Evolutionary conservation across 2,329 filamentous ascomycete species (phyloP).

Genomic region (Alternaria arbusti): DNA sequence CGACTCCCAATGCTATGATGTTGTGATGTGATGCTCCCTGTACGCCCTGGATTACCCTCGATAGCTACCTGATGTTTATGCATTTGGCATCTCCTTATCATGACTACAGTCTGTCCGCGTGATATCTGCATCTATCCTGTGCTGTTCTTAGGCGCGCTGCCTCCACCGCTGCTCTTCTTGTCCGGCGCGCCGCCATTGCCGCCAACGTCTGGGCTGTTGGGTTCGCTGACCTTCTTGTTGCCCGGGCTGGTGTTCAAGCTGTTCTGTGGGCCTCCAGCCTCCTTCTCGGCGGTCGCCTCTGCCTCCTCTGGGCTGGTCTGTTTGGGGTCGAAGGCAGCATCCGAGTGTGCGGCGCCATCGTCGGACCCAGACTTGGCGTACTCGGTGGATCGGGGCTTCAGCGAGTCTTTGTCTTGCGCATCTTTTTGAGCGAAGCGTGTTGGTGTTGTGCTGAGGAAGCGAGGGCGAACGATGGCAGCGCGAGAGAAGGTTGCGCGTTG

Average conservation of each 20-base stretch:
- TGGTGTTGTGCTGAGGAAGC: conserved; percentile 32
- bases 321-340: conserved; percentile 72
- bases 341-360: conserved; percentile 60
- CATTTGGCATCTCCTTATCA: background rate
- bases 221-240: conserved; percentile 64
- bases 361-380: conserved; percentile 72
- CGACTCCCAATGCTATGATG: conserved; percentile 1
- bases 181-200: conserved; percentile 48
- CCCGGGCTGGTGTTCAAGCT: conserved; percentile 66
- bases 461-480: conserved; percentile 15
- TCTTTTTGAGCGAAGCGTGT: conserved; percentile 48
- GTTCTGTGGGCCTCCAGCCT: conserved; percentile 38
- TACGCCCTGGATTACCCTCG: background rate
- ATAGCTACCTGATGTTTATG: background rate
- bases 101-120: background rate
- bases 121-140: conserved; percentile 6
- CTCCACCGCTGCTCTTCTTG: conserved; percentile 42
- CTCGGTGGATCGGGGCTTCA: conserved; percentile 71
- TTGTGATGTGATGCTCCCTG: background rate
- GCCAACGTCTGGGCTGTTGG: conserved; percentile 48
- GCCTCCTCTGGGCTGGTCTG: conserved; percentile 71
- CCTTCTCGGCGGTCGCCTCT: conserved; percentile 49
- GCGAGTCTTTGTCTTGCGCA: conserved; percentile 59
- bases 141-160: conserved; percentile 46
- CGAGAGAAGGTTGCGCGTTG: conserved; percentile 21